Base-by-base conservation (phyloP, 345 rosid genomes). In the Turnera subulata region DNA sequence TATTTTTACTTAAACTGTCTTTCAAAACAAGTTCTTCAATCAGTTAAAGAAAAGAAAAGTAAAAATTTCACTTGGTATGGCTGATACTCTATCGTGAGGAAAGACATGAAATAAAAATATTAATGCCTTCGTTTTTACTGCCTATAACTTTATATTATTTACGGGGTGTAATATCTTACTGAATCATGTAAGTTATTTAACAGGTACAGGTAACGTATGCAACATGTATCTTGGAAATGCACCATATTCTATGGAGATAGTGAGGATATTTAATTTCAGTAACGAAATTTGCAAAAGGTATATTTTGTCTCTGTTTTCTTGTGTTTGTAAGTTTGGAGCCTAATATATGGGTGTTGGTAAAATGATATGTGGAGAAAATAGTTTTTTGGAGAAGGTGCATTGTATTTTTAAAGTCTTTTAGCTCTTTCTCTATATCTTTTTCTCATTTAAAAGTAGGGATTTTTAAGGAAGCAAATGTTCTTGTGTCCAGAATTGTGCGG, bases 181-280 rank as follows among this genome's bases (percentile, higher is more conserved):
- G 20, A 53, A 22, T 46, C 7, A 49, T 29, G 13, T 42, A 25
- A 11, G 23, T 18, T 58, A 7, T 69, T 72, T 47, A 45, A 62
- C 78, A 86, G 97, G 86, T 68, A 72, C 87, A 26, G 97, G 97
- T 69, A 77, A 71, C 61, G 87, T 84, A 50, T 92, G 98, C 74
- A 83, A 76, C 61, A 68, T 84, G 48, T 78, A 71, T 65, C 64
- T 74, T 55, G 97, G 87, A 61, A 70, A 32, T 16, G 60, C 58
- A 4, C 94, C 88, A 6, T 73, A 69, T 68, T 64, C 91, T 35
- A 73, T 84, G 75, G 99, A 89, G 24, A 87, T 89, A 66, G 83
- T 82, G 44, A 87, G 88, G 78, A 83, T 87, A 68, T 93, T 93
- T 76, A 93, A 89, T 73, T 85, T 93, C 63, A 70, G 64, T 70